Conservation (phyloP, 768 basidiomycete genomes). For the Saitozyma podzolica region DNA sequence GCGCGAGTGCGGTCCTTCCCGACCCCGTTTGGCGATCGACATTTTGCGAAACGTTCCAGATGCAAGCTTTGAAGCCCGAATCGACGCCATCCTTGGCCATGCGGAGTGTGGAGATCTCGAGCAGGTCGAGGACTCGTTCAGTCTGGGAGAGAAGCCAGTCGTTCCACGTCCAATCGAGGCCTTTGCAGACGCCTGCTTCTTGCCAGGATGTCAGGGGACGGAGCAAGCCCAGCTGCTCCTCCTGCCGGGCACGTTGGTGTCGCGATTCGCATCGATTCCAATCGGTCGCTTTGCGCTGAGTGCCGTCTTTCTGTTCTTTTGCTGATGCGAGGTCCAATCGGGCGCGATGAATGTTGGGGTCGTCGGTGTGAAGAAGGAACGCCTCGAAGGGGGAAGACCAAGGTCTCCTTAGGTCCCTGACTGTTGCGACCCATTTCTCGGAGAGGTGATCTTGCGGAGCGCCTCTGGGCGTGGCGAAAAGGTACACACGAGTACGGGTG, state of each 20-base stretch:
- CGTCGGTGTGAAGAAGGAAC: constrained; percentile 86
- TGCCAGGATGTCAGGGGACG: constrained; percentile 91
- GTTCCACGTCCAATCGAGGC: constrained; percentile 87
- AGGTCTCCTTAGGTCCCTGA: constrained; percentile 67
- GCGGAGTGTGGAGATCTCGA: constrained; percentile 86
- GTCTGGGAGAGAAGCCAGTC: constrained; percentile 93
- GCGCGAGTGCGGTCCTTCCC: constrained; percentile 77
- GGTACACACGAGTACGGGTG: constrained; percentile 74
- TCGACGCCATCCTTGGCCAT: constrained; percentile 78
- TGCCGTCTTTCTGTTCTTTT: constrained; percentile 52
- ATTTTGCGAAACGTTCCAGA: constrained; percentile 97
- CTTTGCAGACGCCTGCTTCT: constrained; percentile 76
- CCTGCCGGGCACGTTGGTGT: constrained; percentile 80
- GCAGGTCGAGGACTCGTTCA: constrained; percentile 90
- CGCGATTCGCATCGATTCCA: constrained; percentile 92
- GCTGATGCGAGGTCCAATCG: constrained; percentile 68
- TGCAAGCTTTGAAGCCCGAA: constrained; percentile 84
- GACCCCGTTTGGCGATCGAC: constrained; percentile 88
- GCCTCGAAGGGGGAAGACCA: constrained; percentile 88
- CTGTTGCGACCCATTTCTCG: constrained; percentile 64
- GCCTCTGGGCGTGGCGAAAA: constrained; percentile 38
- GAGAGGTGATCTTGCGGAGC: constrained; percentile 62
- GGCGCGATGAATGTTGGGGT: constrained; percentile 85
- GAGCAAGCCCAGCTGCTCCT: constrained; percentile 76
- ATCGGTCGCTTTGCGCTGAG: constrained; percentile 69